Evolutionary conservation across 2,329 filamentous ascomycete genomes (phyloP).

Genomic region (Diaporthe velutina): DNA sequence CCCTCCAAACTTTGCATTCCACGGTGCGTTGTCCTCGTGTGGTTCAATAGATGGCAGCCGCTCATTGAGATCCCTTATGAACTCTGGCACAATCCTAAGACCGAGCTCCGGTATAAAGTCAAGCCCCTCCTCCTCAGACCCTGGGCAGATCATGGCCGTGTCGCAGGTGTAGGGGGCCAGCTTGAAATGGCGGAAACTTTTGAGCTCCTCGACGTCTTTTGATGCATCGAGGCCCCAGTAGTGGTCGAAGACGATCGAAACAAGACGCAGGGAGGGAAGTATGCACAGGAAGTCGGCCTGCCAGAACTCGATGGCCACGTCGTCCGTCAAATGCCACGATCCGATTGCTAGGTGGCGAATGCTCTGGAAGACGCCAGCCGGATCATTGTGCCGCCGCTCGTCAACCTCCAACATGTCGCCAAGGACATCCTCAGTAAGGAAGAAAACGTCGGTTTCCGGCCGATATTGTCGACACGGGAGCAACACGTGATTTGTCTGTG

Average conservation of each 20-base stretch:
- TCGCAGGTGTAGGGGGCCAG: neutral
- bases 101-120: conserved; percentile 10
- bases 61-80: neutral
- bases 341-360: conserved; percentile 24
- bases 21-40: neutral
- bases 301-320: conserved; percentile 16
- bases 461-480: conserved; percentile 30
- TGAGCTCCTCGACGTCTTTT: neutral
- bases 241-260: conserved; percentile 16
- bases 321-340: conserved; percentile 25
- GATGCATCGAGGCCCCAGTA: conserved; percentile 23
- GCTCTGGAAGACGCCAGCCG: neutral
- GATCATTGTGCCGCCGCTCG: conserved; percentile 19
- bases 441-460: conserved; percentile 29
- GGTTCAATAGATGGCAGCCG: neutral
- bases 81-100: neutral
- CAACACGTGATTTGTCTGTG: neutral
- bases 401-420: conserved; percentile 1
- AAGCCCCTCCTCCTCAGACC: neutral
- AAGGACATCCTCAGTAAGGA: conserved; percentile 8
- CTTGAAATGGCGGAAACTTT: conserved; percentile 16
- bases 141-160: conserved; percentile 1
- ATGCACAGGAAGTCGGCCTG: conserved; percentile 14
- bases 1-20: neutral
- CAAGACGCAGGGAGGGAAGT: conserved; percentile 13